Conservation (phyloP, 371 early-diverging fungal genomes). For the Apophysomyces sp. region DNA sequence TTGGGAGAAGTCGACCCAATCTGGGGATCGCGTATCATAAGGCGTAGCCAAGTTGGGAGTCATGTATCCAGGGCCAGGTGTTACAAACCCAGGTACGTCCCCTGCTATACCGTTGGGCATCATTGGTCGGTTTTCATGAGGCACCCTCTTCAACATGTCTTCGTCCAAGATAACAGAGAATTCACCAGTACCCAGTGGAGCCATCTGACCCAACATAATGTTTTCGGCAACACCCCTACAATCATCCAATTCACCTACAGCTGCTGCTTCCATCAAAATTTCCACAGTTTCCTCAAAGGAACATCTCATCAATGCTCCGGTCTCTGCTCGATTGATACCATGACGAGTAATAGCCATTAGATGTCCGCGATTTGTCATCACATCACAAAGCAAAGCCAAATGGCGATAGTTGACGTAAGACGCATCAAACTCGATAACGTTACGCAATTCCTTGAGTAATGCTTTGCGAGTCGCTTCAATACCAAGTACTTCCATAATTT, state of each 20-base stretch:
- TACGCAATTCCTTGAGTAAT: constrained; percentile 90
- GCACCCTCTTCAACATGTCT: constrained; percentile 75
- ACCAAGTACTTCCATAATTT: constrained; percentile 95
- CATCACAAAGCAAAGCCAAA: constrained; percentile 94
- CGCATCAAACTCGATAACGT: constrained; percentile 98
- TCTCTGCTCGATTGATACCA: constrained; percentile 98
- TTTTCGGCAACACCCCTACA: constrained; percentile 98
- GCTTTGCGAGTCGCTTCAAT: constrained; percentile 98
- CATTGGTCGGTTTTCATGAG: constrained; percentile 38
- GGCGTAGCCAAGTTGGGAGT: constrained; percentile 59
- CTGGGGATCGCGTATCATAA: constrained; percentile 57
- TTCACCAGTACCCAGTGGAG: constrained; percentile 97
- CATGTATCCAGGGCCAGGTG: constrained; percentile 56
- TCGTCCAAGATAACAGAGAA: constrained; percentile 94
- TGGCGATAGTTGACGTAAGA: constrained; percentile 99
- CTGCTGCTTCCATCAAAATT: constrained; percentile 97
- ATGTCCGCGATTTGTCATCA: constrained; percentile 97
- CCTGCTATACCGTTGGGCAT: constrained; percentile 43
- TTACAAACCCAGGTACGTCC: constrained; percentile 44
- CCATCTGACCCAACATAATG: constrained; percentile 98
- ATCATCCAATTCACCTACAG: constrained; percentile 90
- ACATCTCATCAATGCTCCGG: constrained; percentile 96
- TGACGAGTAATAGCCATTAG: constrained; percentile 99
- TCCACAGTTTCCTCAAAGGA: constrained; percentile 99
- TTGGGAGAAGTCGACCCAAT: constrained; percentile 59